Percentiles rank a stretch among this genome's conserved stretches.
Conservation (phyloP, 2,329 filamentous ascomycete genomes). For the Talaromyces sp. region DNA sequence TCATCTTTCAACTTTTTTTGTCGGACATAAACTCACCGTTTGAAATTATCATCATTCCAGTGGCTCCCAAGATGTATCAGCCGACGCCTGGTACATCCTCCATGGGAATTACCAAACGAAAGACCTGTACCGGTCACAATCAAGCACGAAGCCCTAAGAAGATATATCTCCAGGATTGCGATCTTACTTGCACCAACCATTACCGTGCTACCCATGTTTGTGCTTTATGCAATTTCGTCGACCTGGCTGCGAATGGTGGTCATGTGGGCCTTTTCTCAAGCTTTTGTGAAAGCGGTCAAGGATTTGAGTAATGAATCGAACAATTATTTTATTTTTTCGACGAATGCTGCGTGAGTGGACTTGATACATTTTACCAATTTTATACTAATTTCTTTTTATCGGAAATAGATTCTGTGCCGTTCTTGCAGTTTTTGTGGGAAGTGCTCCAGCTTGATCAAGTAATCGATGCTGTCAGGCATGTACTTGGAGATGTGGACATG, state of each 20-base stretch:
- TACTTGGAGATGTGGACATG: background rate
- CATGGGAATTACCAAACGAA: background rate
- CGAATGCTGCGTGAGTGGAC: constrained; percentile 5
- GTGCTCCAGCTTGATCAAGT: background rate
- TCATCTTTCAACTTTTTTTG: background rate
- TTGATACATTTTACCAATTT: background rate
- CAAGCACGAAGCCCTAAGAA: background rate
- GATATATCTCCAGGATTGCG: background rate
- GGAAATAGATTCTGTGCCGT: constrained; percentile 7
- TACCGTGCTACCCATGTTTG: constrained; percentile 5
- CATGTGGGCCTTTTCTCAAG: constrained; percentile 2
- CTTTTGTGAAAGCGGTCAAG: background rate
- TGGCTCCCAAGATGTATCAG: background rate
- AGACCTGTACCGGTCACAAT: background rate
- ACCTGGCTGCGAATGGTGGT: background rate
- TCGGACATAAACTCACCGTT: background rate
- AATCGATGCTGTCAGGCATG: too few species aligned
- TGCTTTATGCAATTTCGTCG: constrained; percentile 2
- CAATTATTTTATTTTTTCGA: background rate
- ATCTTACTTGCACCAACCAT: constrained; percentile 1
- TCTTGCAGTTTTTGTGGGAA: constrained; percentile 10
- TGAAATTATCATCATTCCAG: background rate
- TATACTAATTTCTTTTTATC: background rate
- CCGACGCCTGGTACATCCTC: background rate
- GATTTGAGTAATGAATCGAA: background rate